Percentiles rank a stretch among this genome's conserved stretches.
Evolutionary conservation across 2,329 filamentous ascomycete genomes (phyloP).

Genomic region (Didymella exigua): DNA sequence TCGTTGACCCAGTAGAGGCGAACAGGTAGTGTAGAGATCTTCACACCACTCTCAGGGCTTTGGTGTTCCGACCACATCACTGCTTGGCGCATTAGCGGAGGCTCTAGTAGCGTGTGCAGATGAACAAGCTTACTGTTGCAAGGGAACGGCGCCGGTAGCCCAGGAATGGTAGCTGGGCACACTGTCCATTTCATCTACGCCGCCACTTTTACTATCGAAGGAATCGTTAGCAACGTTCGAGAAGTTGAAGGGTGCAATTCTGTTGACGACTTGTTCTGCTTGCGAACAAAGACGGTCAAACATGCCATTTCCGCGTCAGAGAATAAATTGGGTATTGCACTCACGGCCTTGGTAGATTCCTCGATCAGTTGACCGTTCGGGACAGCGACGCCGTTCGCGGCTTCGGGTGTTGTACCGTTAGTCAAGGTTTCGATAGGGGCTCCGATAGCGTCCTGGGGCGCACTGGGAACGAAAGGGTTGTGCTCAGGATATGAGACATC

Average conservation of each 20-base stretch:
- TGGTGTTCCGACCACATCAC: slow-evolving; percentile 25
- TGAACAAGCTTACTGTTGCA: slow-evolving; percentile 36
- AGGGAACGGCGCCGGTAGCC: slow-evolving; percentile 44
- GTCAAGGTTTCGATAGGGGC: slow-evolving; percentile 20
- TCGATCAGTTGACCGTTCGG: slow-evolving; percentile 38
- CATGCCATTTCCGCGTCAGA: slow-evolving; percentile 59
- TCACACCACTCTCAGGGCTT: slow-evolving; percentile 26
- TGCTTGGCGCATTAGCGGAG: slow-evolving; percentile 18
- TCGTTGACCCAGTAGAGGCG: slow-evolving; percentile 59
- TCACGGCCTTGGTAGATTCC: slow-evolving; percentile 40
- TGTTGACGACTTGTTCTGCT: slow-evolving; percentile 42
- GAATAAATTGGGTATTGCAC: slow-evolving; percentile 54
- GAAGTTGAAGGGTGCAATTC: slow-evolving; percentile 38
- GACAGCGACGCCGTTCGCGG: slow-evolving; percentile 26
- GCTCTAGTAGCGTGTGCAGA: no score
- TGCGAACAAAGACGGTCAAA: slow-evolving; percentile 60
- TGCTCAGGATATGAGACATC: slow-evolving; percentile 34
- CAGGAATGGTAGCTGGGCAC: slow-evolving; percentile 46
- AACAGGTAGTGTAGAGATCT: slow-evolving; percentile 28
- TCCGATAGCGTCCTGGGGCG: slow-evolving; percentile 20
- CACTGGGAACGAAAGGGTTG: slow-evolving; percentile 37
- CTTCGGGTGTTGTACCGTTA: slow-evolving; percentile 31
- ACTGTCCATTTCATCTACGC: slow-evolving; percentile 56
- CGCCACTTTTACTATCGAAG: slow-evolving; percentile 58
- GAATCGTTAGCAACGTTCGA: slow-evolving; percentile 62